A percentile compares a stretch with the other conserved stretches of the same genome.
phyloP scores from a whole-genome alignment of 768 basidiomycete species.

The Calvatia gigantea region DNA sequence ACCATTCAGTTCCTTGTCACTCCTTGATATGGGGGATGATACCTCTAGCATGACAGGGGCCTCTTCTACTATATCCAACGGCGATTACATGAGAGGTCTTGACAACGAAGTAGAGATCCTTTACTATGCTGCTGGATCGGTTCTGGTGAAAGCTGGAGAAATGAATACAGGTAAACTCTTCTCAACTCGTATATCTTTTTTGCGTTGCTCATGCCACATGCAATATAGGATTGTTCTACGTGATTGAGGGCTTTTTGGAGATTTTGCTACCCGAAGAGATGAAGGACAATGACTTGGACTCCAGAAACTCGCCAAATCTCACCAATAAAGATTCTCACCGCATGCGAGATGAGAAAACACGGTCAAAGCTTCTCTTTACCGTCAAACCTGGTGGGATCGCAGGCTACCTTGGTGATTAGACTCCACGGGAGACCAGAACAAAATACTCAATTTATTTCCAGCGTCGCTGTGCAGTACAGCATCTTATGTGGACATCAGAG shows the following conservation, averaged over 20 bases:
- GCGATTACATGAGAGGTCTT: slow-evolving; percentile 72
- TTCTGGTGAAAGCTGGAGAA: slow-evolving; percentile 87
- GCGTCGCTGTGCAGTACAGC: slow-evolving; percentile 89
- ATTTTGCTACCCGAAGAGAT: slow-evolving; percentile 64
- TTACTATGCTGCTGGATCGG: slow-evolving; percentile 85
- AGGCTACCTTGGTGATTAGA: slow-evolving; percentile 76
- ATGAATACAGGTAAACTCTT: slow-evolving; percentile 64
- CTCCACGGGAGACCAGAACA: not conserved
- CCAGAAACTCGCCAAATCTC: slow-evolving; percentile 15
- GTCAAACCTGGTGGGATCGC: slow-evolving; percentile 98
- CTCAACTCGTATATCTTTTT: not conserved
- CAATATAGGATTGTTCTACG: slow-evolving; percentile 78
- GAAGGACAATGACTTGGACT: slow-evolving; percentile 26
- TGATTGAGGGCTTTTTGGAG: slow-evolving; percentile 95
- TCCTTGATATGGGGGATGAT: slow-evolving; percentile 72
- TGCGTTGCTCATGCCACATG: slow-evolving; percentile 11
- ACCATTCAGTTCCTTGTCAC: slow-evolving; percentile 71
- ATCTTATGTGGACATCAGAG: slow-evolving; percentile 94
- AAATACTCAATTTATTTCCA: slow-evolving; percentile 23
- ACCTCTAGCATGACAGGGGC: slow-evolving; percentile 60
- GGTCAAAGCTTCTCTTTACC: slow-evolving; percentile 80
- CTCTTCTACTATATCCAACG: slow-evolving; percentile 47
- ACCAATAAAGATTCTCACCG: slow-evolving; percentile 7
- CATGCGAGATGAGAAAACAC: slow-evolving; percentile 33
- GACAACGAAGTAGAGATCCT: slow-evolving; percentile 97